A percentile compares a stretch with the other conserved stretches of the same genome.
These are phyloP conservation scores for Leccinum fuscescens DNA, from an alignment of 1,284 basidiomycete species.

Conservation along the genomic window DNA sequence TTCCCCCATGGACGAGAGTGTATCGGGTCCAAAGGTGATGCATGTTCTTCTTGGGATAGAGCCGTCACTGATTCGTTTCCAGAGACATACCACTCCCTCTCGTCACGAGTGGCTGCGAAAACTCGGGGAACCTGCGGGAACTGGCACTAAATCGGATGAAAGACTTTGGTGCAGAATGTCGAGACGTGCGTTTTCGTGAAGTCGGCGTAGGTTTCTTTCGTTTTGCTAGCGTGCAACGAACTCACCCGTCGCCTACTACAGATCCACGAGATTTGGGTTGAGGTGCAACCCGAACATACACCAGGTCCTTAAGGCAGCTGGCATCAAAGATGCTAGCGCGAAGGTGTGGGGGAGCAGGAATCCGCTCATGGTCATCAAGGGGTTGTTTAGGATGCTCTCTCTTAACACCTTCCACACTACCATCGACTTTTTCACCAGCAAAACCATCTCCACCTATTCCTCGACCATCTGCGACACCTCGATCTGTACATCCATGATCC, in stretches of 20 bases:
- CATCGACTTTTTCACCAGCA: too few species aligned
- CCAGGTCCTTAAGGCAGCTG: slow-evolving; percentile 86
- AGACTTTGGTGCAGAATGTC: slow-evolving; percentile 97
- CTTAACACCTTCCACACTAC: too few species aligned
- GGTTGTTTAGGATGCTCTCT: slow-evolving; percentile 50
- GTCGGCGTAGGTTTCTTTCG: slow-evolving; percentile 73
- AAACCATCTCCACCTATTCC: too few species aligned
- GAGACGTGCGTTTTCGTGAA: slow-evolving; percentile 97
- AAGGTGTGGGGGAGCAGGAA: slow-evolving; percentile 94
- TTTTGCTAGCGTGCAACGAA: background rate
- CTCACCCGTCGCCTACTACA: slow-evolving; percentile 33
- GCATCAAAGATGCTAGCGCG: slow-evolving; percentile 91
- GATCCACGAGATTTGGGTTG: slow-evolving; percentile 98
- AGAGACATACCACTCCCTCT: slow-evolving; percentile 96
- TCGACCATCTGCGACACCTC: too few species aligned
- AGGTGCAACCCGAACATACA: slow-evolving; percentile 89
- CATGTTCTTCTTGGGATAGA: background rate
- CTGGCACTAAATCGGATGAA: slow-evolving; percentile 97
- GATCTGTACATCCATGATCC: too few species aligned
- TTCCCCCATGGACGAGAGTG: slow-evolving; percentile 98
- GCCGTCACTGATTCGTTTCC: slow-evolving; percentile 9
- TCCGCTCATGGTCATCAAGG: slow-evolving; percentile 60
- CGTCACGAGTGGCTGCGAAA: slow-evolving; percentile 95
- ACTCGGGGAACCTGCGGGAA: slow-evolving; percentile 95
- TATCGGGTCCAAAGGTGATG: slow-evolving; percentile 90